A percentile compares a stretch with the other conserved stretches of the same genome.
Conservation (phyloP, 2,329 filamentous ascomycete species). For the Alternaria incomplexa region DNA sequence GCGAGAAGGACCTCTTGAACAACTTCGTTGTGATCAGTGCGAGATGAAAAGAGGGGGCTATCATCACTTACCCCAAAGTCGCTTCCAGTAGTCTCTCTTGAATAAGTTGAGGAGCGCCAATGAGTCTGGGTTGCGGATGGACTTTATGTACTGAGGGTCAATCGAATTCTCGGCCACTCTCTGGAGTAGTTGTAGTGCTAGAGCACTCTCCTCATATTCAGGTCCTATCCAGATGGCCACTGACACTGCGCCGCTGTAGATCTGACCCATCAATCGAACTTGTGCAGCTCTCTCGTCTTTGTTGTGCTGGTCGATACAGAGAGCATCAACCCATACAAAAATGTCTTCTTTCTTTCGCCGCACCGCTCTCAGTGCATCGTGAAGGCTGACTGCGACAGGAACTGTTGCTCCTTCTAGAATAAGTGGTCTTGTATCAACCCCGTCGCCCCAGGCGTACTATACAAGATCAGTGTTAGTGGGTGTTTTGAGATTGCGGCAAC, state of each 20-base stretch:
- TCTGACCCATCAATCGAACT: background rate
- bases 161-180: background rate
- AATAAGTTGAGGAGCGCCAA: background rate
- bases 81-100: background rate
- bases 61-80: background rate
- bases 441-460: background rate
- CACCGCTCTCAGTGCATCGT: background rate
- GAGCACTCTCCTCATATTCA: background rate
- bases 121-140: background rate
- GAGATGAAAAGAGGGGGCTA: too few relatives aligned
- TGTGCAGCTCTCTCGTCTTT: background rate
- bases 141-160: background rate
- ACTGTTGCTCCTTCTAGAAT: background rate
- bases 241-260: background rate
- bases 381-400: background rate
- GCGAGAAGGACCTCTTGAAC: background rate
- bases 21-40: too few relatives aligned
- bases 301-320: background rate
- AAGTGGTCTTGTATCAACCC: background rate
- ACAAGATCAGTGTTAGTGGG: background rate
- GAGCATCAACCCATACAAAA: background rate
- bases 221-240: background rate
- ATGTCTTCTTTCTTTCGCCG: background rate
- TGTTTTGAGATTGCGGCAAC: background rate
- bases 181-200: background rate